These are phyloP conservation scores for Sindora glabra DNA, from an alignment of 306 rosid genomes.

Conservation along the genomic window DNA sequence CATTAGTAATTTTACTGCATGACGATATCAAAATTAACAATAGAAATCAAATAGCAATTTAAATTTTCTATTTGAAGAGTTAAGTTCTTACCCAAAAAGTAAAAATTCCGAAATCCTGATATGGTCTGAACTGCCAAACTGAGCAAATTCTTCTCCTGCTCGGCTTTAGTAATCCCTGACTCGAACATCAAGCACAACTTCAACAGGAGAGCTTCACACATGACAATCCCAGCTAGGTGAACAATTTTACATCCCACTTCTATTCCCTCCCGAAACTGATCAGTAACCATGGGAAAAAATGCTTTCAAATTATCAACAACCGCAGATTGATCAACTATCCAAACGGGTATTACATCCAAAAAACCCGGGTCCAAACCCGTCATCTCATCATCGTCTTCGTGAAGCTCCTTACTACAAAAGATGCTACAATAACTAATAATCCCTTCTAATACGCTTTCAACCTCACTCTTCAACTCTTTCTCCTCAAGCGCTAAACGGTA, in stretches of 20 bases:
- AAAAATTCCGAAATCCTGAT: constrained; percentile 40
- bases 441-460: constrained; percentile 40
- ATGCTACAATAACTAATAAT: constrained; percentile 49
- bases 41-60: not conserved
- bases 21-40: not conserved
- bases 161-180: constrained; percentile 23
- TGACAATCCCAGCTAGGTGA: constrained; percentile 54
- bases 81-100: constrained; percentile 51
- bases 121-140: constrained; percentile 42
- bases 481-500: constrained; percentile 10
- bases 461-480: constrained; percentile 18
- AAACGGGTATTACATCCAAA: constrained; percentile 38
- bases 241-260: constrained; percentile 34
- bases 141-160: constrained; percentile 42
- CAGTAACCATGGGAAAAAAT: constrained; percentile 52
- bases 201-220: constrained; percentile 56
- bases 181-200: constrained; percentile 42
- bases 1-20: not conserved
- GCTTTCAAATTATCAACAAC: constrained; percentile 26
- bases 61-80: not conserved
- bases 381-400: not conserved
- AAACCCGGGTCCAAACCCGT: constrained; percentile 28
- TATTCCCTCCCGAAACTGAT: constrained; percentile 24
- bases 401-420: constrained; percentile 26
- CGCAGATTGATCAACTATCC: constrained; percentile 40